Percentiles rank a stretch among this genome's conserved stretches.
phyloP scores from a whole-genome alignment of 169 alveolate species.

The Plasmodium vivax region DNA sequence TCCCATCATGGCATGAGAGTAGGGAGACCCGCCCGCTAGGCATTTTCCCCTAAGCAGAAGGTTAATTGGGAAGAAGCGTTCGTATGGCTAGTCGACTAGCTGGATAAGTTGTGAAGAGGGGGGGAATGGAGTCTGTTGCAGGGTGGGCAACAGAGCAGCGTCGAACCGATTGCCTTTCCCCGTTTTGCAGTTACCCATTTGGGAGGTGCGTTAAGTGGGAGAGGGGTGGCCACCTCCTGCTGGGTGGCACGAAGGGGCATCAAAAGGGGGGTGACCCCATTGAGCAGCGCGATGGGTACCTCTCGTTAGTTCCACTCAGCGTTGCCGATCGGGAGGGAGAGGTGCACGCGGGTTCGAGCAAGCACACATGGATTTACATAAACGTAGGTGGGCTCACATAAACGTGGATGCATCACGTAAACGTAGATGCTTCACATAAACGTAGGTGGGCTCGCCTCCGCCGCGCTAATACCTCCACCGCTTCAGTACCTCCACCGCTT shows the following conservation, averaged over 20 bases:
- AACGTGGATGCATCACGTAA: no score
- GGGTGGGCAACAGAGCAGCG: neutral
- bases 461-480: slow-evolving; percentile 83
- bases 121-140: neutral
- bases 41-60: neutral
- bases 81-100: neutral
- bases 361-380: neutral
- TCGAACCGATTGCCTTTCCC: neutral
- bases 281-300: neutral
- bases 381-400: neutral
- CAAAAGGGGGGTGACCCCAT: no score
- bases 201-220: neutral
- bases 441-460: neutral
- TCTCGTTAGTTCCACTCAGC: no score
- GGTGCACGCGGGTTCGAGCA: neutral
- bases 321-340: neutral
- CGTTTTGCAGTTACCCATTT: neutral
- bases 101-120: neutral
- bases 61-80: neutral
- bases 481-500: no score
- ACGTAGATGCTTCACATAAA: no score
- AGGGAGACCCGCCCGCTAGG: neutral
- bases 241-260: neutral
- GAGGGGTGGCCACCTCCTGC: neutral
- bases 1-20: no score